Percentiles rank a stretch among this genome's conserved stretches.
These are phyloP conservation scores for Pyrenophora teres DNA, from an alignment of 2,329 filamentous ascomycete genomes.

Conservation along the genomic window DNA sequence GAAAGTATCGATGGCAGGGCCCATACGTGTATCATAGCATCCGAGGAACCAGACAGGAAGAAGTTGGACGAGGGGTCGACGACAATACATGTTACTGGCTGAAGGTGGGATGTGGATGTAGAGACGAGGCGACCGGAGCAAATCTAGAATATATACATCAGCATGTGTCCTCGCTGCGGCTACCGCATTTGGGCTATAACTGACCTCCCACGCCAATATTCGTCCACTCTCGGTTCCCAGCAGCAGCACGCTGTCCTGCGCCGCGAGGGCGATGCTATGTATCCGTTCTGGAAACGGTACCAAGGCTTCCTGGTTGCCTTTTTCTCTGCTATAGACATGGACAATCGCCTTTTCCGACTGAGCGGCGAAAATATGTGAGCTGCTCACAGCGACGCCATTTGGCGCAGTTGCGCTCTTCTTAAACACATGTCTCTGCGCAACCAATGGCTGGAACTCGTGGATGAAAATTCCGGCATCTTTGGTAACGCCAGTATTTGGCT, in stretches of 20 bases:
- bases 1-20: constrained; percentile 75
- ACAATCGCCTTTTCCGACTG: constrained; percentile 91
- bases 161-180: neutral
- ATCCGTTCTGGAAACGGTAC: constrained; percentile 89
- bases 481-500: constrained; percentile 54
- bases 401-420: constrained; percentile 88
- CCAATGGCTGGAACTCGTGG: constrained; percentile 78
- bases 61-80: constrained; percentile 72
- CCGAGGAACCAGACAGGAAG: constrained; percentile 77
- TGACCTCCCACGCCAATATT: constrained; percentile 90
- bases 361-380: constrained; percentile 85
- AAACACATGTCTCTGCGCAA: constrained; percentile 75
- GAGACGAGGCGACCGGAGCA: constrained; percentile 76
- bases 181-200: constrained; percentile 23
- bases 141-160: constrained; percentile 54
- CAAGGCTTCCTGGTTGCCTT: constrained; percentile 84
- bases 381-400: constrained; percentile 79
- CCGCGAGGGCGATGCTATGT: constrained; percentile 73
- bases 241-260: constrained; percentile 69
- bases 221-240: constrained; percentile 85
- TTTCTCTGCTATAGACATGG: constrained; percentile 84
- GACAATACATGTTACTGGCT: constrained; percentile 76
- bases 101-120: constrained; percentile 77
- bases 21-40: constrained; percentile 94
- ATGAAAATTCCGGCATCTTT: constrained; percentile 88